Evolutionary conservation across 140 eudicot species (phyloP).

Genomic region (Senecio squalidus): DNA sequence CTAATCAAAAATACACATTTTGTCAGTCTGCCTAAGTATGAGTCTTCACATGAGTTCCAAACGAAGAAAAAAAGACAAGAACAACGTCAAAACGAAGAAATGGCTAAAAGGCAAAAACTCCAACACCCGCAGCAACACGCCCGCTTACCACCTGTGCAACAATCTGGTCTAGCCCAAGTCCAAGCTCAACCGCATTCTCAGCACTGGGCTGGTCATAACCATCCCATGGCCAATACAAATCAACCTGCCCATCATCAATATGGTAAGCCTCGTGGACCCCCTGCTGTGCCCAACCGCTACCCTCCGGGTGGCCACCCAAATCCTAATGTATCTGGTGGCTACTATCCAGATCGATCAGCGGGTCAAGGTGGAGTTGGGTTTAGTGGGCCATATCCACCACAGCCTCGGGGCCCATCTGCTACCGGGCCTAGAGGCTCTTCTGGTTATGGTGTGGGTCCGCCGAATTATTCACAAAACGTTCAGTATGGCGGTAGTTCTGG

Average conservation of each 20-base stretch:
- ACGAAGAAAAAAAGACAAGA: slow-evolving; percentile 93
- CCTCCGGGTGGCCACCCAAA: slow-evolving; percentile 75
- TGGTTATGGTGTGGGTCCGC: slow-evolving; percentile 57
- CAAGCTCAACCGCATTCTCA: slow-evolving; percentile 64
- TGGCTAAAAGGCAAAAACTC: slow-evolving; percentile 71
- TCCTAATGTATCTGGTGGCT: slow-evolving; percentile 44
- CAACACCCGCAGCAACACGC: slow-evolving; percentile 83
- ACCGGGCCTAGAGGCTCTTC: slow-evolving; percentile 55
- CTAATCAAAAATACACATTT: too few species aligned
- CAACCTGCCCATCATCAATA: slow-evolving; percentile 72
- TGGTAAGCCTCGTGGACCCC: slow-evolving; percentile 75
- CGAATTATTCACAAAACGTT: slow-evolving; percentile 61
- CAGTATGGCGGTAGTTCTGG: slow-evolving; percentile 81
- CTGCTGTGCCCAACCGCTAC: slow-evolving; percentile 71
- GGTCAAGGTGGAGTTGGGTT: slow-evolving; percentile 64
- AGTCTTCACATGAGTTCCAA: slow-evolving; percentile 86
- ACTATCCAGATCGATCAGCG: slow-evolving; percentile 60
- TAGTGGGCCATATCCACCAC: slow-evolving; percentile 68
- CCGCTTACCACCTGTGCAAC: slow-evolving; percentile 80
- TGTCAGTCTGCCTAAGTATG: slow-evolving; percentile 78
- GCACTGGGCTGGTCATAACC: slow-evolving; percentile 56
- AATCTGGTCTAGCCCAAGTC: slow-evolving; percentile 70
- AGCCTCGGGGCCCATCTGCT: slow-evolving; percentile 57
- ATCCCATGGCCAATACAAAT: slow-evolving; percentile 39
- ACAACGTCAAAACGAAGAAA: slow-evolving; percentile 78